Percentiles rank a stretch among this genome's conserved stretches.
phyloP scores from a whole-genome alignment of 345 rosid genomes.

The Schrenkiella parvula region DNA sequence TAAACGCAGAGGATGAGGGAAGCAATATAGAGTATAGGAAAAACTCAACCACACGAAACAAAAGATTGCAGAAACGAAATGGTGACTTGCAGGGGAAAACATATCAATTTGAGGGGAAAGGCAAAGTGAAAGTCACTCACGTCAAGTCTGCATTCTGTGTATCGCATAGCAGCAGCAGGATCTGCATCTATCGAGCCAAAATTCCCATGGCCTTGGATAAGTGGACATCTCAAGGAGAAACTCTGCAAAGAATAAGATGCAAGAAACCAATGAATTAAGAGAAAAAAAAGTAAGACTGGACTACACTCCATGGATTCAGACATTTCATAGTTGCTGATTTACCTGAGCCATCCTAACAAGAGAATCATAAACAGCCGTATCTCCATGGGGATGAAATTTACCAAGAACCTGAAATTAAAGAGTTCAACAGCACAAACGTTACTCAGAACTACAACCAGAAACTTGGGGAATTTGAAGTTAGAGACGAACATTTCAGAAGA shows the following conservation, averaged over 20 bases:
- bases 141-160: conserved; percentile 91
- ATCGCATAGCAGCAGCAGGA: conserved; percentile 99
- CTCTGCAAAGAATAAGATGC: conserved; percentile 41
- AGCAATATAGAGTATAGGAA: not conserved
- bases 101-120: not conserved
- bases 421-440: not conserved
- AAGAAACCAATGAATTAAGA: not conserved
- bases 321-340: no score
- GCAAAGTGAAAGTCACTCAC: conserved; percentile 42
- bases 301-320: not conserved
- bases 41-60: no score
- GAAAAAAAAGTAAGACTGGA: not conserved
- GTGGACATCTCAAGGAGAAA: conserved; percentile 84
- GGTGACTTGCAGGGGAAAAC: not conserved
- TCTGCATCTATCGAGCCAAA: conserved; percentile 96
- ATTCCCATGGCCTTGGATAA: conserved; percentile 93
- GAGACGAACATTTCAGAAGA: not conserved
- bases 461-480: not conserved
- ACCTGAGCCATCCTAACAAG: conserved; percentile 99
- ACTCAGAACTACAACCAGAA: not conserved
- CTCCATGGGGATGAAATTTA: conserved; percentile 97
- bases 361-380: conserved; percentile 87
- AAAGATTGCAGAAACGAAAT: not conserved
- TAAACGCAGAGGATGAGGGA: not conserved
- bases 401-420: conserved; percentile 69